These are phyloP conservation scores for Paxillus ammoniavirescens DNA, from an alignment of 768 basidiomycete species.

Conservation along the genomic window DNA sequence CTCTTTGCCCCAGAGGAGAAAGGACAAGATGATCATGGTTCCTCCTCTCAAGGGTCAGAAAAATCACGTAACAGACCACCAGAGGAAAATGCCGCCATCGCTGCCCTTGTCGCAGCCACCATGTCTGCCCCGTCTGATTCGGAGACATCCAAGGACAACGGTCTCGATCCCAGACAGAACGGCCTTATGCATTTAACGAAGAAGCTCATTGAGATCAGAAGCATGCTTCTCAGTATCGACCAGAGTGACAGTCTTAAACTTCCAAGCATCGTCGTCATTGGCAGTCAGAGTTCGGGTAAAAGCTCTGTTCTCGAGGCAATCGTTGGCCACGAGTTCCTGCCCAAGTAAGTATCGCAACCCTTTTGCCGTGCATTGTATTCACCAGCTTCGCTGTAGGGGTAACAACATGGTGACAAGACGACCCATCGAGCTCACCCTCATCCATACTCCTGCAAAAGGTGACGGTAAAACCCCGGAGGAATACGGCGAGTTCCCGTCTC, in stretches of 20 bases:
- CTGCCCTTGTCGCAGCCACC: constrained; percentile 74
- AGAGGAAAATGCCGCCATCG: constrained; percentile 62
- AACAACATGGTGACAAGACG: constrained; percentile 99
- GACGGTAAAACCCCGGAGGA: constrained; percentile 60
- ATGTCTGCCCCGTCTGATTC: constrained; percentile 74
- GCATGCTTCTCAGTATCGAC: constrained; percentile 93
- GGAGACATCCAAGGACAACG: constrained; percentile 27
- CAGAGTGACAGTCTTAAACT: constrained; percentile 92
- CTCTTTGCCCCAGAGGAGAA: constrained; percentile 40
- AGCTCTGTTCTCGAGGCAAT: constrained; percentile 97
- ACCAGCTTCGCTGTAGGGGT: constrained; percentile 53
- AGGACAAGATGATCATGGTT: constrained; percentile 31
- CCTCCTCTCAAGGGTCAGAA: constrained; percentile 35
- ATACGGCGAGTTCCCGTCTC: constrained; percentile 92
- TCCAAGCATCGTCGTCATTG: constrained; percentile 97
- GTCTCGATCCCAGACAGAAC: constrained; percentile 57
- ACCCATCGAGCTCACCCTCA: constrained; percentile 95
- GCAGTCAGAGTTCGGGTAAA: constrained; percentile 98
- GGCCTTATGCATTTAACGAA: constrained; percentile 90
- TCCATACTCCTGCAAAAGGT: constrained; percentile 72
- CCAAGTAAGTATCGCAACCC: constrained; percentile 69
- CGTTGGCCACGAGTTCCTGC: constrained; percentile 96
- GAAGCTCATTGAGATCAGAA: constrained; percentile 95
- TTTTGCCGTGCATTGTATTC: neutral
- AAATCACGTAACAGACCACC: constrained; percentile 41